phyloP scores from a whole-genome alignment of 352 stramenopile genomes.

The Phytophthora sp. region DNA sequence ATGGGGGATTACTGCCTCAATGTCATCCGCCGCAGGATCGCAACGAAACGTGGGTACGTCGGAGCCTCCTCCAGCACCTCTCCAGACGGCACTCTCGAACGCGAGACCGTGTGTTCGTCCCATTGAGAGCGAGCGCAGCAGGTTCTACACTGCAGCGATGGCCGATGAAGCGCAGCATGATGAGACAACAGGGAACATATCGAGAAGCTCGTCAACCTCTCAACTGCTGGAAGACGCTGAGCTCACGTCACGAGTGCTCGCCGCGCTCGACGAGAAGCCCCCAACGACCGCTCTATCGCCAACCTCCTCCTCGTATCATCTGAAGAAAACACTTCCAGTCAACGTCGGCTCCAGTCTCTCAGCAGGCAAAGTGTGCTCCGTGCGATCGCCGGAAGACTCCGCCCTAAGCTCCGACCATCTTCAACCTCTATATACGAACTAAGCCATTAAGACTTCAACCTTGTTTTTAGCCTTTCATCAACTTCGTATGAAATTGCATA shows the following conservation, averaged over 20 bases:
- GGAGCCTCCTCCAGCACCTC: slow-evolving; percentile 14
- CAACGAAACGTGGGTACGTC: slow-evolving; percentile 12
- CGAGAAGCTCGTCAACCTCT: slow-evolving; percentile 44
- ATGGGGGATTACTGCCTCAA: slow-evolving; percentile 14
- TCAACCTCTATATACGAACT: slow-evolving; percentile 1
- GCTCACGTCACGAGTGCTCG: slow-evolving; percentile 62
- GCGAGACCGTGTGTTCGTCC: slow-evolving; percentile 67
- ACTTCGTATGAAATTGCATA: slow-evolving; percentile 6
- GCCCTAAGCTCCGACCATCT: neutral
- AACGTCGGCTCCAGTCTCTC: neutral
- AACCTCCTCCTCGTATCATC: slow-evolving; percentile 11
- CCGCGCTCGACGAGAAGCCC: slow-evolving; percentile 54
- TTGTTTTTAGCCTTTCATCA: neutral
- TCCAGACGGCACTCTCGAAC: slow-evolving; percentile 60
- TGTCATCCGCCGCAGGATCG: slow-evolving; percentile 9
- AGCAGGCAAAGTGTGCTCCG: slow-evolving; percentile 11
- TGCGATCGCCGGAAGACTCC: slow-evolving; percentile 24
- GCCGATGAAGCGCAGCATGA: slow-evolving; percentile 13
- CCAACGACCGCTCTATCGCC: neutral
- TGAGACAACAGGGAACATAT: slow-evolving; percentile 20
- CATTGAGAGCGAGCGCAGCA: slow-evolving; percentile 45
- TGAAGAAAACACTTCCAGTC: slow-evolving; percentile 22
- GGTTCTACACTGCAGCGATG: slow-evolving; percentile 15
- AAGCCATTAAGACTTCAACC: slow-evolving; percentile 13
- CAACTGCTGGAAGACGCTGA: slow-evolving; percentile 61